Percentiles rank a stretch among this genome's conserved stretches.
Evolutionary conservation across 1,139 yeast species (phyloP).

Genomic region (Spathaspora jeffriesii): DNA sequence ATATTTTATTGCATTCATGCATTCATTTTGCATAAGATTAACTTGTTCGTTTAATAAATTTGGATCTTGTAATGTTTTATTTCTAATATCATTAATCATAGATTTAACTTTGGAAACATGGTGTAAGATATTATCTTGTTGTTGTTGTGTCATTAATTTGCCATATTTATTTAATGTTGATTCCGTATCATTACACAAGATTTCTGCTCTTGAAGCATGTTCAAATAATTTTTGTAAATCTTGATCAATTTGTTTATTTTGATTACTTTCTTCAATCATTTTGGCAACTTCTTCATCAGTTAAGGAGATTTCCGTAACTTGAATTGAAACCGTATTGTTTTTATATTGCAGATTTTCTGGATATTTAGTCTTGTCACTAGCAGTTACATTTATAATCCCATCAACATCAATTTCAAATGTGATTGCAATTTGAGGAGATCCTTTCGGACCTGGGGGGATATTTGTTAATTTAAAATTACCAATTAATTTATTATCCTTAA

Average conservation of each 20-base stretch:
- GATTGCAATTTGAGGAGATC: slow-evolving; percentile 74
- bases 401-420: slow-evolving; percentile 80
- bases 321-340: slow-evolving; percentile 53
- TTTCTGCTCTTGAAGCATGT: slow-evolving; percentile 55
- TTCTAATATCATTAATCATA: slow-evolving; percentile 49
- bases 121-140: slow-evolving; percentile 32
- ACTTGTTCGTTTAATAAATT: slow-evolving; percentile 41
- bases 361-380: slow-evolving; percentile 62
- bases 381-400: slow-evolving; percentile 77
- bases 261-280: slow-evolving; percentile 54
- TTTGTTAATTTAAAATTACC: slow-evolving; percentile 71
- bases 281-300: slow-evolving; percentile 62
- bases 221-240: slow-evolving; percentile 40
- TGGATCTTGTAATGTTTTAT: slow-evolving; percentile 33
- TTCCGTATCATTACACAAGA: slow-evolving; percentile 57
- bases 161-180: slow-evolving; percentile 50
- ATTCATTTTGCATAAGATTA: slow-evolving; percentile 49
- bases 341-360: slow-evolving; percentile 34
- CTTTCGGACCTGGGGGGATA: slow-evolving; percentile 74
- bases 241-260: slow-evolving; percentile 42
- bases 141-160: slow-evolving; percentile 35
- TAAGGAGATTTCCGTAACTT: slow-evolving; percentile 69
- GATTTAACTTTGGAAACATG: slow-evolving; percentile 35
- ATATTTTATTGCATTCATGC: slow-evolving; percentile 52
- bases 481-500: slow-evolving; percentile 69